Percentiles rank a stretch among this genome's conserved stretches.
Evolutionary conservation across 768 basidiomycete species (phyloP).

Genomic region (Guyanaporus albipodus): DNA sequence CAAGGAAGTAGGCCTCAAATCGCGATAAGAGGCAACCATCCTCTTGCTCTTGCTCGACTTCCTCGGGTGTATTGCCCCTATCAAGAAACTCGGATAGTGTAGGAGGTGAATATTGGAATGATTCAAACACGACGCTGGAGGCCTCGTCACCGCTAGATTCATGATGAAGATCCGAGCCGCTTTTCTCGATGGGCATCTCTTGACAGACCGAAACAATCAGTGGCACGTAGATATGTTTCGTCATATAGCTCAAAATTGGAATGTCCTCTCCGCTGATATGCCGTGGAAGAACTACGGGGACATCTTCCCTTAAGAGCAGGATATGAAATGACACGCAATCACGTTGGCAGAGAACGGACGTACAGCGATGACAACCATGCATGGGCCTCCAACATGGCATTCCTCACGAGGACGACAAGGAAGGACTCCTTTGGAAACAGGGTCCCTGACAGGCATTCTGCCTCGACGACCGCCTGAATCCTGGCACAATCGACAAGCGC

Average conservation of each 20-base stretch:
- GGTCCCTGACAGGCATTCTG: neutral
- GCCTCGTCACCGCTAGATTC: neutral
- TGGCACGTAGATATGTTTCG: neutral
- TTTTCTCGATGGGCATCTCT: neutral
- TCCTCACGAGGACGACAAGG: slow-evolving; percentile 4
- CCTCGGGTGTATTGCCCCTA: neutral
- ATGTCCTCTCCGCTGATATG: slow-evolving; percentile 4
- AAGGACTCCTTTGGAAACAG: slow-evolving; percentile 8
- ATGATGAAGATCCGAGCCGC: neutral
- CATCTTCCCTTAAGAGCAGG: neutral
- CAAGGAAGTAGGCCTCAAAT: slow-evolving; percentile 3
- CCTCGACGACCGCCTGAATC: slow-evolving; percentile 1
- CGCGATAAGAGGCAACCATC: neutral
- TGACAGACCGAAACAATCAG: slow-evolving; percentile 1
- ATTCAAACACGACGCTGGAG: neutral
- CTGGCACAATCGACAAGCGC: slow-evolving; percentile 5
- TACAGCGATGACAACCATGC: neutral
- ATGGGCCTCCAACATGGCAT: neutral
- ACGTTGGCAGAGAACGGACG: neutral
- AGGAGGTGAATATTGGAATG: neutral
- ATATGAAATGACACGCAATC: neutral
- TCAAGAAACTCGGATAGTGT: slow-evolving; percentile 6
- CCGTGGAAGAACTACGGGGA: slow-evolving; percentile 4
- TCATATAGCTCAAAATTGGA: slow-evolving; percentile 3
- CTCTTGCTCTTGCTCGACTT: slow-evolving; percentile 1